Base-by-base conservation (phyloP, 2,329 filamentous ascomycete genomes). In the Magnaporthiopsis rhizophila region DNA sequence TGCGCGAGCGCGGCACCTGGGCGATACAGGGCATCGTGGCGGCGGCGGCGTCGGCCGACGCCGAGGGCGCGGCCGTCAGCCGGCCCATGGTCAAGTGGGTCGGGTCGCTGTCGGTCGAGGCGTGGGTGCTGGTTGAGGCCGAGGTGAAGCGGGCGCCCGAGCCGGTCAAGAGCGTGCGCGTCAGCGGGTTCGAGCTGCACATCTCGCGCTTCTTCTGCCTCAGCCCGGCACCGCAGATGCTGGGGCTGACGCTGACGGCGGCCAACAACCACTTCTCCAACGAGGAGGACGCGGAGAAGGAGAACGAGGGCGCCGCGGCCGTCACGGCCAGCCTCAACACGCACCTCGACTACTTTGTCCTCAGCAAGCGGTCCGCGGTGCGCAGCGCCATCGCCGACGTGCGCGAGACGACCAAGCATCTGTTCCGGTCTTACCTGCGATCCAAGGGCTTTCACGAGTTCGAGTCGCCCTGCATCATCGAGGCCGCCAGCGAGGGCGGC, bases 21-120 rank as follows among this genome's bases (percentile, higher is more conserved):
- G 89, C 88, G 32, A 88, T 97, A 56, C 93, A 97, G 80, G 92
- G 89, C 62, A 89, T 97, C 53, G 80, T 92, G 21, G 83, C 84
- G 24, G 89, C 86, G 61, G 32, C 60, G 71, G 77, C 28, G 28
- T 30, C 28, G 28, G 28, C 28, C 28, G 28, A 30, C 28, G 28
- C 81, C 73, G 86, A 92, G 71, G 86, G 82, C 50, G 83, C 79
- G 62, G 78, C 78, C 8, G 84, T 92, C 53, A 90, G 86, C 67
- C 89, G 88, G 74, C 92, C 91, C 77, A 98, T 98, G 94, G 91
- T 97, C 74, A 98, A 98, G 80, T 98, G 90, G 86, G 87, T 89
- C 62, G 86, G 85, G 61, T 83, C 80, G 58, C 78, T 97, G 69
- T 89, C 86, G 72, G 82, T 89, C 59, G 94, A 97, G 81, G 92